Conservation (phyloP, 1,139 yeast genomes). For the Nakaseomyces bracarensis region DNA sequence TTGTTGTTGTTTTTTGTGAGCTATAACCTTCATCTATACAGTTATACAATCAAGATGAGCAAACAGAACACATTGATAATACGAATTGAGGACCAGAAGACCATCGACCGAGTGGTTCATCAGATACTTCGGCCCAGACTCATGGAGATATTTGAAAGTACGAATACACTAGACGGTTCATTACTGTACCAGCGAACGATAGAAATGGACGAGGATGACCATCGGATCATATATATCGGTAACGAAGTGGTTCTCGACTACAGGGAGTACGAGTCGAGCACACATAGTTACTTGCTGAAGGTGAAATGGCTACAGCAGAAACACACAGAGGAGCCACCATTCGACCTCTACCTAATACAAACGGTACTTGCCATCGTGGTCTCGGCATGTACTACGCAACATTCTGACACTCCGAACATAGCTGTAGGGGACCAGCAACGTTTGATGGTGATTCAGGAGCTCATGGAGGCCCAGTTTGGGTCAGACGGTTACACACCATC, state of each 20-base stretch:
- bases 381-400: no score
- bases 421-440: background rate
- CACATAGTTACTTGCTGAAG: constrained; percentile 3
- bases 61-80: constrained; percentile 5
- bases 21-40: no score
- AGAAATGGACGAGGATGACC: constrained; percentile 5
- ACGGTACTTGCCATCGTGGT: background rate
- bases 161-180: background rate
- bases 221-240: constrained; percentile 1
- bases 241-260: constrained; percentile 3
- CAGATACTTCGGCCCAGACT: background rate
- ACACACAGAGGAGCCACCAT: background rate
- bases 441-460: constrained; percentile 2
- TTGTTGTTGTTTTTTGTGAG: no score
- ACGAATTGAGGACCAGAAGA: constrained; percentile 3
- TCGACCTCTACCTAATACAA: constrained; percentile 1
- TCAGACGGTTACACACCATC: background rate
- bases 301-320: constrained; percentile 2
- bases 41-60: background rate
- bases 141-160: constrained; percentile 2
- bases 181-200: background rate
- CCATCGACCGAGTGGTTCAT: constrained; percentile 3
- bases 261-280: constrained; percentile 6
- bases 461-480: constrained; percentile 5
- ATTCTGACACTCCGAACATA: background rate